Conservation (phyloP, 768 basidiomycete species). For the Macrolepiota albuminosa region DNA sequence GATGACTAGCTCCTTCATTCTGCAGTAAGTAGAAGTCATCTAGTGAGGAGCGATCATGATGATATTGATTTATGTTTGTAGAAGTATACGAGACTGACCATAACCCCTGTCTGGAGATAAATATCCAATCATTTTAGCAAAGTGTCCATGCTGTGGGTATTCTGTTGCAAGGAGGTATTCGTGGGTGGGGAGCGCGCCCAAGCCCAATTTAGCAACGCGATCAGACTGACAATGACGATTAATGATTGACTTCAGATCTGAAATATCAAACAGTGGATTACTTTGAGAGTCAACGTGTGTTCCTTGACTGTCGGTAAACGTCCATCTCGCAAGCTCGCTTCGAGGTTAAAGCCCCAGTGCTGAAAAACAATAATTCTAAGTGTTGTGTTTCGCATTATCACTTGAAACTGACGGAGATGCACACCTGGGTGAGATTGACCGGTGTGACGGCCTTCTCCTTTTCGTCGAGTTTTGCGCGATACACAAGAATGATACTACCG, state of each 20-base stretch:
- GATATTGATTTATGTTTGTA: neutral
- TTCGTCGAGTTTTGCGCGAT: constrained; percentile 62
- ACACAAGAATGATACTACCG: constrained; percentile 65
- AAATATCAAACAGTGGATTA: constrained; percentile 9
- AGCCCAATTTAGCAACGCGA: constrained; percentile 47
- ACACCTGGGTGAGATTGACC: constrained; percentile 71
- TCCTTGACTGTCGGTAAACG: constrained; percentile 43
- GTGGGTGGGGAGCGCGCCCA: constrained; percentile 48
- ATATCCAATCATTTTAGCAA: constrained; percentile 50
- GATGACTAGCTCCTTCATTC: constrained; percentile 27
- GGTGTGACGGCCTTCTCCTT: constrained; percentile 53
- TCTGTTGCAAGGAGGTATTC: constrained; percentile 40
- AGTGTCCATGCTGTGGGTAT: constrained; percentile 45
- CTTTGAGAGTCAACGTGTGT: constrained; percentile 40
- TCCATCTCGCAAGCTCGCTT: constrained; percentile 54
- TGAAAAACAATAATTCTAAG: constrained; percentile 20
- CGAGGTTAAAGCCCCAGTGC: constrained; percentile 85
- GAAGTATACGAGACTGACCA: constrained; percentile 32
- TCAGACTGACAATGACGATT: constrained; percentile 36
- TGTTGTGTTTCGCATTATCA: neutral
- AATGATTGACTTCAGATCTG: neutral
- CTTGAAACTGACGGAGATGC: constrained; percentile 7
- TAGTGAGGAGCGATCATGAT: constrained; percentile 19
- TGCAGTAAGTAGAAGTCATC: constrained; percentile 65
- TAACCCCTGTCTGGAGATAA: constrained; percentile 55